Evolutionary conservation across 345 rosid genomes (phyloP).

Genomic region (Arabidopsis thaliana): DNA sequence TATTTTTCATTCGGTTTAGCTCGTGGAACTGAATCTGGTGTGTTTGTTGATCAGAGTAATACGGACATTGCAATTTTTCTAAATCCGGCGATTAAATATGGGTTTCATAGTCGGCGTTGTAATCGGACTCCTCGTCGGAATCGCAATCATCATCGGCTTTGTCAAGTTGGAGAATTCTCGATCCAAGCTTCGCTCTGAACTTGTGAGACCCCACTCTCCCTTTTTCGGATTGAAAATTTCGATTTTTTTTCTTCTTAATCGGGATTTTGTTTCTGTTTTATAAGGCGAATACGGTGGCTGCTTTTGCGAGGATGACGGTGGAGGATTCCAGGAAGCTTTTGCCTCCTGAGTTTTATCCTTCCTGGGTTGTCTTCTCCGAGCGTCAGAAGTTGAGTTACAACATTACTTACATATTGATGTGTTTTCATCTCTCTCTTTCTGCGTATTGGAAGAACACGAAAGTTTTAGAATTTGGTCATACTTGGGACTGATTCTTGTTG

Average conservation of each 20-base stretch:
- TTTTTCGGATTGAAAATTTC: background rate
- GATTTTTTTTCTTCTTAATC: background rate
- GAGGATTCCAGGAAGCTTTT: constrained; percentile 91
- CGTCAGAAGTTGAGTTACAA: constrained; percentile 74
- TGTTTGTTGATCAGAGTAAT: background rate
- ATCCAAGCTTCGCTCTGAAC: constrained; percentile 80
- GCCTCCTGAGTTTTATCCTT: constrained; percentile 79
- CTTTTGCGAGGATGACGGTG: constrained; percentile 95
- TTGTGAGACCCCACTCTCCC: constrained; percentile 53
- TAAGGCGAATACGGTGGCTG: constrained; percentile 86
- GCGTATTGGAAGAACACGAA: background rate
- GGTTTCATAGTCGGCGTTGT: constrained; percentile 74
- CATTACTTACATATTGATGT: background rate
- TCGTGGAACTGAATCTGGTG: constrained; percentile 34
- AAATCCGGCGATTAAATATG: constrained; percentile 46
- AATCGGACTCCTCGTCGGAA: constrained; percentile 67
- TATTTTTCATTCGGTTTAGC: background rate
- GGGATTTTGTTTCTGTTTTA: background rate
- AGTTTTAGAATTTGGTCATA: constrained; percentile 10
- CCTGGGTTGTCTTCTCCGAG: constrained; percentile 97
- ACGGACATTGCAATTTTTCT: constrained; percentile 12
- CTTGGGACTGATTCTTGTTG: constrained; percentile 33
- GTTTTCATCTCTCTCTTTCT: background rate
- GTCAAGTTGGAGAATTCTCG: constrained; percentile 81
- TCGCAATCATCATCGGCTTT: constrained; percentile 73